These are phyloP conservation scores for Colletotrichum chlorophyti DNA, from an alignment of 2,329 filamentous ascomycete species.

Conservation along the genomic window DNA sequence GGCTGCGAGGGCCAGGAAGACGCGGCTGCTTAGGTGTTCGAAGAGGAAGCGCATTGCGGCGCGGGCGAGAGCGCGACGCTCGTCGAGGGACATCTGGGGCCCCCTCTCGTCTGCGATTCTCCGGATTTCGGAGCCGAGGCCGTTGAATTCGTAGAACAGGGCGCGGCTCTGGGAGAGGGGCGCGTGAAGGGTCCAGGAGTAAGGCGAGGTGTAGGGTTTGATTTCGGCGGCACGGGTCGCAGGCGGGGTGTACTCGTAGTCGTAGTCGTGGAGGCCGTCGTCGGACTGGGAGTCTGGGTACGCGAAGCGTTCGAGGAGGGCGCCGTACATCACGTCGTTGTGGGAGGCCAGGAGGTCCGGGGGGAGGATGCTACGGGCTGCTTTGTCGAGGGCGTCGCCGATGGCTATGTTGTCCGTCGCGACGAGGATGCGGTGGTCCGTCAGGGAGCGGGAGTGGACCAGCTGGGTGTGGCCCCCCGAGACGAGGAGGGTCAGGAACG, in stretches of 20 bases:
- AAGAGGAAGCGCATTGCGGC: constrained; percentile 83
- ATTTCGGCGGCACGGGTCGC: constrained; percentile 64
- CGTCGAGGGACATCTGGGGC: constrained; percentile 55
- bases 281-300: constrained; percentile 55
- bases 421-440: constrained; percentile 76
- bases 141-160: constrained; percentile 77
- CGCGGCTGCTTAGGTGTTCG: constrained; percentile 81
- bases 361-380: constrained; percentile 79
- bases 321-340: constrained; percentile 79
- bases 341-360: constrained; percentile 56
- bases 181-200: constrained; percentile 70
- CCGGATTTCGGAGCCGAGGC: constrained; percentile 70
- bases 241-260: constrained; percentile 64
- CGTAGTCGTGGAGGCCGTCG: constrained; percentile 10
- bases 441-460: constrained; percentile 73
- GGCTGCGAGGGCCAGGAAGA: constrained; percentile 69
- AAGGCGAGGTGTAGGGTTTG: constrained; percentile 44
- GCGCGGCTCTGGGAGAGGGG: constrained; percentile 66
- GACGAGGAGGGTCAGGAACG: constrained; percentile 87
- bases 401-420: constrained; percentile 82
- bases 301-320: constrained; percentile 79
- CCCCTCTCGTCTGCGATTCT: constrained; percentile 52
- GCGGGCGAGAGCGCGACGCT: constrained; percentile 73
- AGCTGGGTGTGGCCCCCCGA: constrained; percentile 94
- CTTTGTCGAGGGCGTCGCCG: constrained; percentile 89